Base-by-base conservation (phyloP, 75 land plant genomes). In the Picea sitchensis region DNA sequence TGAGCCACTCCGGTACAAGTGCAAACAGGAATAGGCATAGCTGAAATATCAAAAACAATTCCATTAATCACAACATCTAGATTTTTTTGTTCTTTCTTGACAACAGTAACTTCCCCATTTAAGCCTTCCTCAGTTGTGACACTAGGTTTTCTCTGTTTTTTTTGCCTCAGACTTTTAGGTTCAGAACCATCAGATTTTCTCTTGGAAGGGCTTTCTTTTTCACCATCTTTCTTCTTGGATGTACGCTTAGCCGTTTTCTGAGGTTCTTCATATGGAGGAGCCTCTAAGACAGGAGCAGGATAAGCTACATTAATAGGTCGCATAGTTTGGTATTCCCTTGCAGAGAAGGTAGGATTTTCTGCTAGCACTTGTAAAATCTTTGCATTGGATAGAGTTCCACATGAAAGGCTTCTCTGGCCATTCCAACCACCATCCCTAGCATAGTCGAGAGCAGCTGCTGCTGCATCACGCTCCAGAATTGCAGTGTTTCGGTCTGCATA, bases 1-100 rank as follows among this genome's bases (percentile, higher is more conserved):
- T 87, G 92, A 30, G 85, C 83, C 21, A 58, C 56, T 7, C 90
- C 90, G 11, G 94, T 92, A 59, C 94, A 92, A 0, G 94, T 86
- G 79, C 94, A 92, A 20, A 89, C 89, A 5, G 94, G 94, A 21
- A 77, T 77, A 13, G 94, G 92, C 56, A 88, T 88, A 12, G 78
- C 61, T 6, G 92, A 85, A 23, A 88, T 72, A 82, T 90, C 90
- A 81, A 87, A 76, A 71, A 79, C 76, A 12, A 86, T 63, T 26
- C 90, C 91, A 82, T 88, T 86, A 59, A 91, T 80, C 4, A 87
- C 84, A 76, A 90, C 62, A 38, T 76, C 92, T 18, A 78, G 36
- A 54, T 61, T 85, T 63, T 85, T 85, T 78, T 82, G 83, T 13
- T 68, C 79, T 15, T 84, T 75, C 64, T 82, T 87, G 54, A 68